Percentiles rank a stretch among this genome's conserved stretches.
phyloP scores from a whole-genome alignment of 73 alveolate genomes.

The Paramecium caudatum region DNA sequence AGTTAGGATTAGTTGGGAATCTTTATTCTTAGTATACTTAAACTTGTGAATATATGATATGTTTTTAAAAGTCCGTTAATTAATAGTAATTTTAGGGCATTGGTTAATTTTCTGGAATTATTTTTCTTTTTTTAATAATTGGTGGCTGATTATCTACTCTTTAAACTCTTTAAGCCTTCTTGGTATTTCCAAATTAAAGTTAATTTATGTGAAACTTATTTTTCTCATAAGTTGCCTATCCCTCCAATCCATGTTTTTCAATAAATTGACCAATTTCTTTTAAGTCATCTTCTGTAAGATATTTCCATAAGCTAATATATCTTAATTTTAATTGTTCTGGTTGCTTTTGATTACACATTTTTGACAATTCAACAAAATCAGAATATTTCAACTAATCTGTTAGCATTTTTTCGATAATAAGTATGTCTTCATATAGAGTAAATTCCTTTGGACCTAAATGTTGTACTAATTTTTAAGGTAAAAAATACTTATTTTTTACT shows the following conservation, averaged over 20 bases:
- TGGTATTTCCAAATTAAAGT: too few relatives aligned
- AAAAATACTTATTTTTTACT: neutral
- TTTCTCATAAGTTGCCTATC: neutral
- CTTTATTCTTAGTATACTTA: neutral
- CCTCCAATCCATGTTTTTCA: constrained; percentile 47
- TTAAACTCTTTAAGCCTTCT: too few relatives aligned
- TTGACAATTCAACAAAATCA: neutral
- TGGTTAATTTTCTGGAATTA: constrained; percentile 1
- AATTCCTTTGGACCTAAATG: neutral
- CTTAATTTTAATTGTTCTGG: constrained; percentile 11
- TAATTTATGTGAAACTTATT: too few relatives aligned
- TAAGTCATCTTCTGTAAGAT: constrained; percentile 3
- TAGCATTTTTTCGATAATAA: neutral
- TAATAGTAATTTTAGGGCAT: neutral
- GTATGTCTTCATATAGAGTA: constrained; percentile 2
- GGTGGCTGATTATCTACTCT: too few relatives aligned
- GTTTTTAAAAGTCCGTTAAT: neutral
- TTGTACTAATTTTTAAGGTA: neutral
- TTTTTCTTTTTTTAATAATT: neutral
- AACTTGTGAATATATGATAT: neutral
- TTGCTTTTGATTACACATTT: neutral
- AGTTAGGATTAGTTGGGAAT: constrained; percentile 8
- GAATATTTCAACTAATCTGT: neutral
- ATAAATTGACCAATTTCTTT: neutral
- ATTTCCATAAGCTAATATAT: neutral